Evolutionary conservation across 2,329 filamentous ascomycete species (phyloP).

Genomic region (Neocucurbitaria cava): DNA sequence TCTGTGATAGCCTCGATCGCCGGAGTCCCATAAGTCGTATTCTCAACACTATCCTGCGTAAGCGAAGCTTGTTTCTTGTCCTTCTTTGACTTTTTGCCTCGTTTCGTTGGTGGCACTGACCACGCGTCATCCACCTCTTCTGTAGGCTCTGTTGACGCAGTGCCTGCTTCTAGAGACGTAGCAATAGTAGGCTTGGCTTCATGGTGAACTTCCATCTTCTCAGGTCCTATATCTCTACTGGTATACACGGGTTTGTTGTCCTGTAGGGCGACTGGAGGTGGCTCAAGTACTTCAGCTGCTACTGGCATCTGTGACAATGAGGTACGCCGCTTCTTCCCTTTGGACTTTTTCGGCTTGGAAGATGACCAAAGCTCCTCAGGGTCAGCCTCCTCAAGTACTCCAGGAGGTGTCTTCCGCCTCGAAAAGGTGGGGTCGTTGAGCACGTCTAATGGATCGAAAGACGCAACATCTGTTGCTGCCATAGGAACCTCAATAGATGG

Average conservation of each 20-base stretch:
- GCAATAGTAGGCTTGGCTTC: not conserved
- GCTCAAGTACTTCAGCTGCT: constrained; percentile 6
- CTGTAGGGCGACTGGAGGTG: not conserved
- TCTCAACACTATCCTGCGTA: constrained; percentile 39
- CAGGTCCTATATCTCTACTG: not conserved
- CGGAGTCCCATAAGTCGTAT: constrained; percentile 37
- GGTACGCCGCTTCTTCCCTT: constrained; percentile 51
- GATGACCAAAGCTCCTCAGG: constrained; percentile 45
- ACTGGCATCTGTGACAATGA: constrained; percentile 14
- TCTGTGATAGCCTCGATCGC: constrained; percentile 39
- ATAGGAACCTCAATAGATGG: constrained; percentile 44
- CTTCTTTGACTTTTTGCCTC: constrained; percentile 41
- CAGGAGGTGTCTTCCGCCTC: constrained; percentile 41
- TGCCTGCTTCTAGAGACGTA: not conserved
- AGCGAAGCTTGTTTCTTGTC: constrained; percentile 32
- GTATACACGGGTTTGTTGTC: not conserved
- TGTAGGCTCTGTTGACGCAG: constrained; percentile 3
- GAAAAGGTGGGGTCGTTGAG: constrained; percentile 47
- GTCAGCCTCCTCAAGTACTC: constrained; percentile 45
- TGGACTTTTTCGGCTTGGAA: constrained; percentile 55
- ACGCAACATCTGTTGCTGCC: constrained; percentile 43
- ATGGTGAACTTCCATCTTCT: not conserved
- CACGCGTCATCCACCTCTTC: constrained; percentile 12
- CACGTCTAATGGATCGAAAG: constrained; percentile 46
- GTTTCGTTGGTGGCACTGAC: constrained; percentile 23